phyloP scores from a whole-genome alignment of 2,329 filamentous ascomycete species.

The Fusarium falciforme region DNA sequence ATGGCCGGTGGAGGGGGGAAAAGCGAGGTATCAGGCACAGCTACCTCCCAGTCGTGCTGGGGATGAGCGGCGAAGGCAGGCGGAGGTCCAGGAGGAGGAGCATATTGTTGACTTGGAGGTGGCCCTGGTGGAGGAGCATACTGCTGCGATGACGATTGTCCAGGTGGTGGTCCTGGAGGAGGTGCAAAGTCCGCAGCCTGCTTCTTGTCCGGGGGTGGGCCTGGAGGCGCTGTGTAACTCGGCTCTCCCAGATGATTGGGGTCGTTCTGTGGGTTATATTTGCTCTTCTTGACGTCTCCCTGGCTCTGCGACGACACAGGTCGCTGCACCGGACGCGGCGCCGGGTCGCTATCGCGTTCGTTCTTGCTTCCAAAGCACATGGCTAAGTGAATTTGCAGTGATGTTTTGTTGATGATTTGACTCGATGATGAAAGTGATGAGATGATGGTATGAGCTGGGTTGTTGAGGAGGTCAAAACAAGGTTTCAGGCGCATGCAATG shows the following conservation, averaged over 20 bases:
- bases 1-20: conserved; percentile 79
- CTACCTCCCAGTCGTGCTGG: conserved; percentile 76
- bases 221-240: conserved; percentile 44
- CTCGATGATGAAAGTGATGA: not conserved
- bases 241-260: conserved; percentile 32
- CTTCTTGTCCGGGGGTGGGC: conserved; percentile 47
- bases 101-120: conserved; percentile 44
- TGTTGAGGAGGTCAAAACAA: conserved; percentile 25
- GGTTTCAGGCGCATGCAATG: conserved; percentile 7
- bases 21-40: conserved; percentile 78
- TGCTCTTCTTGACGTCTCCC: conserved; percentile 44
- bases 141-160: conserved; percentile 7
- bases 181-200: conserved; percentile 14
- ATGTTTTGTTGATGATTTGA: not conserved
- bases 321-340: conserved; percentile 53
- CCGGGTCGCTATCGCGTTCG: conserved; percentile 51
- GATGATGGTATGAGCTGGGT: not conserved
- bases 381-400: not conserved
- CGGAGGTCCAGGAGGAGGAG: conserved; percentile 51
- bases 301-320: conserved; percentile 43
- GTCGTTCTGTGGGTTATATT: conserved; percentile 41
- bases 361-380: conserved; percentile 65
- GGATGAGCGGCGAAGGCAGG: conserved; percentile 29
- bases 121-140: conserved; percentile 48
- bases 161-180: conserved; percentile 22